Conservation (phyloP, 495 filamentous ascomycete genomes). For the Physcia stellaris region DNA sequence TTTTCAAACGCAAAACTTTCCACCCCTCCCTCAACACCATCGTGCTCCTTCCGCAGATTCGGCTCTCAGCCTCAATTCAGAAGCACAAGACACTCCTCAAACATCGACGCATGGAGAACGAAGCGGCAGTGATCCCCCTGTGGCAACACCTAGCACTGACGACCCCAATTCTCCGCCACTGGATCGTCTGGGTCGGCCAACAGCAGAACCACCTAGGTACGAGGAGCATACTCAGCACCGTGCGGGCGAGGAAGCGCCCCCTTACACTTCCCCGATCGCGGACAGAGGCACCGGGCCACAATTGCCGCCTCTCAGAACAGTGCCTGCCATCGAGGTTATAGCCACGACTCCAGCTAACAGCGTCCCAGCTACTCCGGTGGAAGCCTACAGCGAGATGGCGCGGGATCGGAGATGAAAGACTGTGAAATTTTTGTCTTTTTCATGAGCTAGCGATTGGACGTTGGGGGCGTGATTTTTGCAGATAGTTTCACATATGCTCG, state of each 20-base stretch:
- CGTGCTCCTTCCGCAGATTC: conserved; percentile 12
- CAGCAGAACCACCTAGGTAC: conserved; percentile 1
- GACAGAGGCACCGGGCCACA: conserved; percentile 6
- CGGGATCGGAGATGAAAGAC: not conserved
- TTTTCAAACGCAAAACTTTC: conserved; percentile 6
- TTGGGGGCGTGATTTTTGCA: not conserved
- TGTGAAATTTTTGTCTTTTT: not conserved
- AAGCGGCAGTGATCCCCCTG: conserved; percentile 6
- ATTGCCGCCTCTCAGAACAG: conserved; percentile 10
- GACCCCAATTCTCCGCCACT: no score
- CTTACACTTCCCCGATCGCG: conserved; percentile 4
- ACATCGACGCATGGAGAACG: conserved; percentile 12
- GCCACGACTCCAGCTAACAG: conserved; percentile 12
- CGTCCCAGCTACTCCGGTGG: conserved; percentile 11
- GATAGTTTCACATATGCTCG: no score
- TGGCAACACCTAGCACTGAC: no score
- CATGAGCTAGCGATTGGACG: not conserved
- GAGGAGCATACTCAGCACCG: conserved; percentile 8
- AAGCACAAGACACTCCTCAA: conserved; percentile 10
- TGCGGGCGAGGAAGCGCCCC: conserved; percentile 13
- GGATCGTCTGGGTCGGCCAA: no score
- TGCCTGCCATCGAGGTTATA: conserved; percentile 14
- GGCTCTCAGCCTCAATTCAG: conserved; percentile 11
- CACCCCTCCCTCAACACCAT: conserved; percentile 3
- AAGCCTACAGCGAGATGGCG: not conserved